These are phyloP conservation scores for Annulohypoxylon stygium DNA, from an alignment of 495 filamentous ascomycete genomes.

Conservation along the genomic window DNA sequence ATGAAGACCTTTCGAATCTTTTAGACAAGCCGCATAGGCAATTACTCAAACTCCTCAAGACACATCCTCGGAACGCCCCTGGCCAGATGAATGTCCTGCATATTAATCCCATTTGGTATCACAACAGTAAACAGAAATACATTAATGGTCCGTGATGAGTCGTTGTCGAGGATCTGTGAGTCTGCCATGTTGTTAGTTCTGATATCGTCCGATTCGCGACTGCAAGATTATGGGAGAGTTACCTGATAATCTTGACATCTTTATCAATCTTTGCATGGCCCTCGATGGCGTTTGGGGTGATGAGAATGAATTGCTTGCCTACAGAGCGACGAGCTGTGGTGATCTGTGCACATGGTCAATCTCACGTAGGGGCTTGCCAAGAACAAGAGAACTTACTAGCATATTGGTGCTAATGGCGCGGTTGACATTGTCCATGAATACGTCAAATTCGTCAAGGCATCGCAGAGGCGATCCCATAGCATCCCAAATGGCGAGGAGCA, in stretches of 20 bases:
- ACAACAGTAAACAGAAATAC: background rate
- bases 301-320: constrained; percentile 94
- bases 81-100: constrained; percentile 5
- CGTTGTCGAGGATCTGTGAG: constrained; percentile 69
- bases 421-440: constrained; percentile 99
- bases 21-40: background rate
- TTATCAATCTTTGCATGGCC: constrained; percentile 72
- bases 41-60: constrained; percentile 22
- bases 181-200: constrained; percentile 39
- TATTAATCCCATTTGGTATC: constrained; percentile 1
- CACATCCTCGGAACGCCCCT: constrained; percentile 15
- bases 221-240: constrained; percentile 51
- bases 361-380: constrained; percentile 14
- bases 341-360: constrained; percentile 66
- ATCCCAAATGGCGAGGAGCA: constrained; percentile 94
- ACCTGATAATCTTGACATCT: constrained; percentile 90
- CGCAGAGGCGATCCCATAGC: constrained; percentile 96
- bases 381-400: constrained; percentile 72
- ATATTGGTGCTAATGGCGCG: constrained; percentile 92
- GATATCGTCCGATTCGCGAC: background rate
- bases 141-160: constrained; percentile 56
- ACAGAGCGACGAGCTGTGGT: constrained; percentile 84
- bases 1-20: background rate
- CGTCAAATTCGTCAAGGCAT: constrained; percentile 98
- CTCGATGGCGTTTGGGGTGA: constrained; percentile 91